A percentile compares a stretch with the other conserved stretches of the same genome.
Evolutionary conservation across 441 rosid species (phyloP).

Genomic region (Viola pubescens): DNA sequence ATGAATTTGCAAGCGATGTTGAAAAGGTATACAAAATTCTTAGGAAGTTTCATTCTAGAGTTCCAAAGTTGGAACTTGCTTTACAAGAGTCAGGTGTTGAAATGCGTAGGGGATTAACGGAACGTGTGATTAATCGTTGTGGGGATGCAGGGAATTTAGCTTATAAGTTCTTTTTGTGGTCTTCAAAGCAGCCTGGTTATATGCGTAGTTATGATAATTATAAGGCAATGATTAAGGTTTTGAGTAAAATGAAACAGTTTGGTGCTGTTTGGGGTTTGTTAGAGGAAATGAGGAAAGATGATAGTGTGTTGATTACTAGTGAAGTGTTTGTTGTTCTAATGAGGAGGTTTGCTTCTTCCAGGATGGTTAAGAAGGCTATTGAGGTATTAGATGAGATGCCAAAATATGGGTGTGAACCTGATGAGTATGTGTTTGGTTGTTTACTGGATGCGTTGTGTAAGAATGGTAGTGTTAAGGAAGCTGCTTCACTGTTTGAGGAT

Average conservation of each 20-base stretch:
- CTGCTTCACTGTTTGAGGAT: slow-evolving; percentile 67
- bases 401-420: slow-evolving; percentile 70
- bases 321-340: slow-evolving; percentile 67
- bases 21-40: slow-evolving; percentile 67
- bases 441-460: slow-evolving; percentile 77
- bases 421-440: slow-evolving; percentile 63
- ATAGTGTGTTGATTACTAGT: slow-evolving; percentile 50
- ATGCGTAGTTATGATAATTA: slow-evolving; percentile 61
- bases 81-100: slow-evolving; percentile 58
- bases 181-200: slow-evolving; percentile 66
- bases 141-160: slow-evolving; percentile 83
- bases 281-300: slow-evolving; percentile 66
- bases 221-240: slow-evolving; percentile 60
- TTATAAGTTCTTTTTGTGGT: slow-evolving; percentile 66
- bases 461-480: slow-evolving; percentile 73
- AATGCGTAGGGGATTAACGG: slow-evolving; percentile 50
- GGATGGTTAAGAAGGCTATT: slow-evolving; percentile 71
- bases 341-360: slow-evolving; percentile 78
- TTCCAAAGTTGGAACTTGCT: slow-evolving; percentile 67
- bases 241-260: slow-evolving; percentile 86
- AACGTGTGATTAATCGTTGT: slow-evolving; percentile 66
- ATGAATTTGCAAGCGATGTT: slow-evolving; percentile 62
- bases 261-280: slow-evolving; percentile 82
- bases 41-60: slow-evolving; percentile 60
- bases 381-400: slow-evolving; percentile 91